These are phyloP conservation scores for Arthroderma sp. DNA, from an alignment of 2,329 filamentous ascomycete genomes.

Conservation along the genomic window DNA sequence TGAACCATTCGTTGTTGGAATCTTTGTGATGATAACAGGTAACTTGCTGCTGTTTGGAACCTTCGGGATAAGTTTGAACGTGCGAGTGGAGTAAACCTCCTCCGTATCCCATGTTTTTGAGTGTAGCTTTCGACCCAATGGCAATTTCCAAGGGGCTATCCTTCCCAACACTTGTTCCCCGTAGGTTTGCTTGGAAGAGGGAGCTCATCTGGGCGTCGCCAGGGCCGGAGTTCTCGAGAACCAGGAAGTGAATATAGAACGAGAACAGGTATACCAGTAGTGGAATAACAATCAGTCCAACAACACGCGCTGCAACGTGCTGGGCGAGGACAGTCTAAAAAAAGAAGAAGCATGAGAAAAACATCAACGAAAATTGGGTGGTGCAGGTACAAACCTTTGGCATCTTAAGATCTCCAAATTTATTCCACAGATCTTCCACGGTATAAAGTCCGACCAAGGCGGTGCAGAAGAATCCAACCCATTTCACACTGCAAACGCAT, in stretches of 20 bases:
- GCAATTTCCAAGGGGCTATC: conserved; percentile 90
- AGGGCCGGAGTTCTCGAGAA: conserved; percentile 84
- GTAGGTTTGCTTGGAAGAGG: conserved; percentile 92
- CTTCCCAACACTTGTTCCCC: conserved; percentile 84
- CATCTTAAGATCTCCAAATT: conserved; percentile 91
- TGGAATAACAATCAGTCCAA: conserved; percentile 79
- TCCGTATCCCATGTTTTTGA: conserved; percentile 99
- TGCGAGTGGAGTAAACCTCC: conserved; percentile 93
- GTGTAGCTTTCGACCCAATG: conserved; percentile 71
- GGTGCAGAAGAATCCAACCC: conserved; percentile 91
- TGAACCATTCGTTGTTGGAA: conserved; percentile 99
- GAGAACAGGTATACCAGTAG: conserved; percentile 88
- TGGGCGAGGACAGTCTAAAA: conserved; percentile 45
- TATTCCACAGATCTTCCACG: conserved; percentile 91
- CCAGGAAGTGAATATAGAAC: conserved; percentile 87
- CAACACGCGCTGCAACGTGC: conserved; percentile 65
- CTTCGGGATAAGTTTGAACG: conserved; percentile 89
- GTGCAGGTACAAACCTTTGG: conserved; percentile 44
- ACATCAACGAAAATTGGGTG: too few species aligned
- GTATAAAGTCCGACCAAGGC: conserved; percentile 93
- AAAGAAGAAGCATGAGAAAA: not conserved
- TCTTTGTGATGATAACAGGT: conserved; percentile 99
- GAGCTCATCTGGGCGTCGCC: conserved; percentile 99
- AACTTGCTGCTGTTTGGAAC: conserved; percentile 86
- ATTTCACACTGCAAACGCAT: conserved; percentile 96